Conservation (phyloP, 2,329 filamentous ascomycete genomes). For the Ophiostoma himal-ulmi region DNA sequence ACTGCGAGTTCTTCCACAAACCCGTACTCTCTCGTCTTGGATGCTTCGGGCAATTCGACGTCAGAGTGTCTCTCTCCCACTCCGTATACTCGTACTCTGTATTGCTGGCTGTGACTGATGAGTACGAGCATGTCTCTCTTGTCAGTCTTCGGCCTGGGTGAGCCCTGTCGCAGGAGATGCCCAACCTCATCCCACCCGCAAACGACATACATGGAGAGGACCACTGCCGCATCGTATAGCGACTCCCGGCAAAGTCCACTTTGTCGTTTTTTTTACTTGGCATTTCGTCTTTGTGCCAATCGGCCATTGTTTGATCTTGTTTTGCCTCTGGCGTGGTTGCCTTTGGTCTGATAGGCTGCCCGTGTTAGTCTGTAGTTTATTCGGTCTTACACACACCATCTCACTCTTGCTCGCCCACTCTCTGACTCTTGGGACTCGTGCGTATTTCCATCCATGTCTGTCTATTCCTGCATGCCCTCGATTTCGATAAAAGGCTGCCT, state of each 20-base stretch:
- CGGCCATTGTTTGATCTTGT: neutral
- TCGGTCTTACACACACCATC: neutral
- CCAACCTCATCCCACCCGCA: neutral
- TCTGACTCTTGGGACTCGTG: neutral
- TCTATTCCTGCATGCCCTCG: neutral
- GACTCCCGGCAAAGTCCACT: constrained; percentile 1
- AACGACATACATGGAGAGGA: neutral
- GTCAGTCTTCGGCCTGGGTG: neutral
- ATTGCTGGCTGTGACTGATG: too few relatives aligned
- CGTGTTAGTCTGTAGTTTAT: neutral
- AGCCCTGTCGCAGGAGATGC: constrained; percentile 3
- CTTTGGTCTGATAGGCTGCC: neutral
- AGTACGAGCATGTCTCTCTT: neutral
- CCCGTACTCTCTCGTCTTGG: too few relatives aligned
- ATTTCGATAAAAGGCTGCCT: constrained; percentile 22
- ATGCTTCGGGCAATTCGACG: neutral
- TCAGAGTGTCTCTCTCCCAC: neutral
- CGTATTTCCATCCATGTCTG: too few relatives aligned
- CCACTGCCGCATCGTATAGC: constrained; percentile 3
- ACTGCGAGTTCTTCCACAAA: too few relatives aligned
- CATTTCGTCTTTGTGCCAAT: neutral
- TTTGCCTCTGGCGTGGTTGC: constrained; percentile 3
- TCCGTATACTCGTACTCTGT: too few relatives aligned
- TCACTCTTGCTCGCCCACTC: neutral
- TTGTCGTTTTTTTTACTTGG: neutral